Evolutionary conservation across 2,329 filamentous ascomycete species (phyloP).

Genomic region (Lomentospora prolificans): DNA sequence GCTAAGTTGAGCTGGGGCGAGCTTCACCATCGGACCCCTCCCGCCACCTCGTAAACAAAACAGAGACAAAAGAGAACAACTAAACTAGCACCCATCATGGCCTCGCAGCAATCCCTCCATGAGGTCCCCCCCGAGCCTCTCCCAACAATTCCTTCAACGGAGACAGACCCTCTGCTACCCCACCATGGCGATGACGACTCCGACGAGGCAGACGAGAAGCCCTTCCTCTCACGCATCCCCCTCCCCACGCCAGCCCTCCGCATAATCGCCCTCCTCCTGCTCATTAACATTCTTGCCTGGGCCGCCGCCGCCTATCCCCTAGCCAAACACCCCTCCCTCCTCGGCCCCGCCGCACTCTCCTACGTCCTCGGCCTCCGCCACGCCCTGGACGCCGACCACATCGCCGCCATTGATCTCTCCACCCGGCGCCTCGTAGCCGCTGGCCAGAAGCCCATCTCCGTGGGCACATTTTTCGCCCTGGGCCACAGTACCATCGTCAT

Average conservation of each 20-base stretch:
- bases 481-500: slow-evolving; percentile 92
- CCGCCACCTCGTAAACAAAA: neutral
- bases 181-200: neutral
- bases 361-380: slow-evolving; percentile 87
- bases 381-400: slow-evolving; percentile 95
- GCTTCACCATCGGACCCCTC: neutral
- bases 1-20: no score
- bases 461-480: slow-evolving; percentile 89
- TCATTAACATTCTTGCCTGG: slow-evolving; percentile 47
- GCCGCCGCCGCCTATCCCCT: slow-evolving; percentile 41
- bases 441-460: slow-evolving; percentile 77
- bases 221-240: slow-evolving; percentile 1
- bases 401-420: slow-evolving; percentile 82
- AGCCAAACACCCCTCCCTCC: slow-evolving; percentile 47
- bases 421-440: slow-evolving; percentile 79
- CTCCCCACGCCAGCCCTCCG: slow-evolving; percentile 18
- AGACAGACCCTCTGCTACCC: neutral
- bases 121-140: neutral
- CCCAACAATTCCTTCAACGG: neutral
- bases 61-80: neutral
- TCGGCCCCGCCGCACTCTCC: slow-evolving; percentile 72
- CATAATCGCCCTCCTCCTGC: slow-evolving; percentile 40
- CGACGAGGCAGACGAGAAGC: neutral
- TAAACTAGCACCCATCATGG: neutral
- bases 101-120: neutral